phyloP scores from a whole-genome alignment of 345 rosid species.

The Salix exigua region DNA sequence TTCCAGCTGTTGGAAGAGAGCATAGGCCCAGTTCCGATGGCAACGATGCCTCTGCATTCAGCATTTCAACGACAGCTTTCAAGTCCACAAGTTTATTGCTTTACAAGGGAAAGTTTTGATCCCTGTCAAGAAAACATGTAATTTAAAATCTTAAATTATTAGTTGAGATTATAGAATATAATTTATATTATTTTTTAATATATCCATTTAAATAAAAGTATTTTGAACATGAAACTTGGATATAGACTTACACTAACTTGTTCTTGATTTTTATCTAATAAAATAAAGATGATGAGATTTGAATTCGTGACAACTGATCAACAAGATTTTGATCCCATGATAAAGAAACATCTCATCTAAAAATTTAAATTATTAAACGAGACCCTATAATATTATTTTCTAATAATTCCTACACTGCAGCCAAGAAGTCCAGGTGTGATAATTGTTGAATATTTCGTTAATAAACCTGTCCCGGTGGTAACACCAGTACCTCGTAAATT shows the following conservation, averaged over 20 bases:
- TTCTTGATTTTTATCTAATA: too few relatives aligned
- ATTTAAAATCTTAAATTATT: too few relatives aligned
- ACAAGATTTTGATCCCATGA: accelerated
- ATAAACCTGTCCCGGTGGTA: not conserved
- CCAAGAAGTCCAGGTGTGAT: not conserved
- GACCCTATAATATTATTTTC: too few relatives aligned
- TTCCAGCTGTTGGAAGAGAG: not conserved
- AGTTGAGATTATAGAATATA: too few relatives aligned
- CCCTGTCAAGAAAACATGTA: too few relatives aligned
- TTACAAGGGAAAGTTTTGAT: not conserved
- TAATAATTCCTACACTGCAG: not conserved
- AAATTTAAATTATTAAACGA: too few relatives aligned
- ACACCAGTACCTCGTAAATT: not conserved
- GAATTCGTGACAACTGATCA: too few relatives aligned
- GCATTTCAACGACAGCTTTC: not conserved
- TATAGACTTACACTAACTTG: too few relatives aligned
- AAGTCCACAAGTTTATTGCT: not conserved
- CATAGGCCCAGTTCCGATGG: not conserved
- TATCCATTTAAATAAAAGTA: too few relatives aligned
- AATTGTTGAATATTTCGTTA: not conserved
- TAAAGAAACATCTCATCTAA: accelerated
- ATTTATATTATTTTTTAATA: too few relatives aligned
- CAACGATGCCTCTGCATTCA: not conserved
- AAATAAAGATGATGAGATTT: too few relatives aligned
- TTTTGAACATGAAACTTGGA: too few relatives aligned